Evolutionary conservation across 306 rosid genomes (phyloP).

Genomic region (Macrotyloma uniflorum): DNA sequence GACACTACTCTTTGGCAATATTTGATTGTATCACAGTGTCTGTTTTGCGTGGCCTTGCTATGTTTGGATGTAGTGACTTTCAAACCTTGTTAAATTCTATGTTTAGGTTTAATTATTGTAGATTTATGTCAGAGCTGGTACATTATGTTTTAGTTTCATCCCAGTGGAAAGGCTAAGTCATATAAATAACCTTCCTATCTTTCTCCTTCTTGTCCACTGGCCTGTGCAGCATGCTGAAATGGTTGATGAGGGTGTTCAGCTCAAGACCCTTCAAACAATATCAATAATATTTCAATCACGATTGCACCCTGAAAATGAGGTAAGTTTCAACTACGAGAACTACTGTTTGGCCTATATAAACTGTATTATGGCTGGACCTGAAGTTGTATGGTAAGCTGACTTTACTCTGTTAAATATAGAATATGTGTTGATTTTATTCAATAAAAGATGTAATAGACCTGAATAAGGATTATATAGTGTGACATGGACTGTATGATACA

Average conservation of each 20-base stretch:
- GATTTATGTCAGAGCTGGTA: slow-evolving; percentile 28
- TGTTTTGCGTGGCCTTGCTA: slow-evolving; percentile 13
- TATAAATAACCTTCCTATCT: slow-evolving; percentile 26
- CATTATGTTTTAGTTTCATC: slow-evolving; percentile 16
- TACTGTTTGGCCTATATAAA: slow-evolving; percentile 6
- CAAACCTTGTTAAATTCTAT: slow-evolving; percentile 26
- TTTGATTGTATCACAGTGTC: neutral
- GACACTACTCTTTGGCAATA: slow-evolving; percentile 13
- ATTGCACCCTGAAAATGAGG: slow-evolving; percentile 92
- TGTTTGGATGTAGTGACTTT: slow-evolving; percentile 22
- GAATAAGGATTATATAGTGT: slow-evolving; percentile 25
- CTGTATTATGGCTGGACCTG: slow-evolving; percentile 35
- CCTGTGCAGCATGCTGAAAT: slow-evolving; percentile 90
- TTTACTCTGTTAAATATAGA: neutral
- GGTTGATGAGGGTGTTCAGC: slow-evolving; percentile 88
- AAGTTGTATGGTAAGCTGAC: slow-evolving; percentile 21
- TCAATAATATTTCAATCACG: slow-evolving; percentile 91
- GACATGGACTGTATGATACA: slow-evolving; percentile 14
- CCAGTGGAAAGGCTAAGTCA: slow-evolving; percentile 11
- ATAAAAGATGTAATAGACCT: slow-evolving; percentile 14
- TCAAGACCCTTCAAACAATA: slow-evolving; percentile 95
- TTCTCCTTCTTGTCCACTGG: slow-evolving; percentile 36
- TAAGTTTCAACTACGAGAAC: slow-evolving; percentile 38
- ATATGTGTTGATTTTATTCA: slow-evolving; percentile 9
- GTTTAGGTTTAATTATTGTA: slow-evolving; percentile 5